phyloP scores from a whole-genome alignment of 1,284 basidiomycete genomes.

The Ceratobasidium sp. region DNA sequence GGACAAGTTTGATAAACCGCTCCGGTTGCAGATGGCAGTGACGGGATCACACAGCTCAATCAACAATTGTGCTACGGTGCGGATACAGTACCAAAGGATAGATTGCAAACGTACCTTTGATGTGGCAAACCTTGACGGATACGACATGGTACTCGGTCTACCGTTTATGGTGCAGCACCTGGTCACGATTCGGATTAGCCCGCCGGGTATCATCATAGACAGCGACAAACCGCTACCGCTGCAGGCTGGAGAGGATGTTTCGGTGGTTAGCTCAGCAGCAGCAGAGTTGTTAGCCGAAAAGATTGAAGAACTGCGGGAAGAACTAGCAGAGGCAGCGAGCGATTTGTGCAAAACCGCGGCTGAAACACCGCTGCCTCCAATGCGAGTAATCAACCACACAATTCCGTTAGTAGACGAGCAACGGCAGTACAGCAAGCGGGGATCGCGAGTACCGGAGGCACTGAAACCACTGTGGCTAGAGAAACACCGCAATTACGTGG shows the following conservation, averaged over 20 bases:
- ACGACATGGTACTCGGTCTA: constrained; percentile 55
- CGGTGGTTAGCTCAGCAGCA: constrained; percentile 45
- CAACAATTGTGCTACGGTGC: constrained; percentile 32
- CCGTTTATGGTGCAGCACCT: constrained; percentile 55
- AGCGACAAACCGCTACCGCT: constrained; percentile 47
- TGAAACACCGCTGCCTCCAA: constrained; percentile 55
- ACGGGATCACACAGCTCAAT: constrained; percentile 54
- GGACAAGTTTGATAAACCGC: constrained; percentile 52
- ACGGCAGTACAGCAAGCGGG: constrained; percentile 55
- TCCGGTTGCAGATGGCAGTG: constrained; percentile 56
- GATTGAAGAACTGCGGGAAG: constrained; percentile 48
- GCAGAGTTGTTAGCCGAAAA: constrained; percentile 50
- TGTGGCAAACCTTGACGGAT: constrained; percentile 53
- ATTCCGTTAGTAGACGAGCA: constrained; percentile 59
- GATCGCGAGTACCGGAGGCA: constrained; percentile 56
- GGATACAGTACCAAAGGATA: constrained; percentile 57
- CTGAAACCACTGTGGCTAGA: constrained; percentile 53
- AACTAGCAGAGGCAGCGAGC: constrained; percentile 51
- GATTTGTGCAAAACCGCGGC: constrained; percentile 54
- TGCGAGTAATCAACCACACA: constrained; percentile 59
- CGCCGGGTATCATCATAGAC: constrained; percentile 48
- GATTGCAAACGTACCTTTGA: constrained; percentile 54
- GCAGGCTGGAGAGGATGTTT: constrained; percentile 49
- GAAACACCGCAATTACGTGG: constrained; percentile 51
- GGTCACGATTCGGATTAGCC: constrained; percentile 52